phyloP scores from a whole-genome alignment of 2,329 filamentous ascomycete genomes.

The Nectriaceae sp. region DNA sequence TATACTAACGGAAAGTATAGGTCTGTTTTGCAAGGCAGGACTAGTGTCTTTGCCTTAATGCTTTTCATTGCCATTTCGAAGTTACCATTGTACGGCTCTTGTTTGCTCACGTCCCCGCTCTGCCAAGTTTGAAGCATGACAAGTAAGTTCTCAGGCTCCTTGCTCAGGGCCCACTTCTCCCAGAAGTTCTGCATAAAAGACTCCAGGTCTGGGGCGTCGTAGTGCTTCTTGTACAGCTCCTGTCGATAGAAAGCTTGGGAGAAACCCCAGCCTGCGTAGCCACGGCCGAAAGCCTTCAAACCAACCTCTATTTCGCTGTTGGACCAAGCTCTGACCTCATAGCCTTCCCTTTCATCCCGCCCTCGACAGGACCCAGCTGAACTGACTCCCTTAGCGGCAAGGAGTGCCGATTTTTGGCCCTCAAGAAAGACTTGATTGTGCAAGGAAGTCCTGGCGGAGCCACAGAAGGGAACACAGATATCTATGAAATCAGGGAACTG shows the following conservation, averaged over 20 bases:
- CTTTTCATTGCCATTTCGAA: constrained; percentile 65
- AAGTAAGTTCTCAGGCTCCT: constrained; percentile 75
- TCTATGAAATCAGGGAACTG: constrained; percentile 51
- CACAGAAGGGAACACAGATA: constrained; percentile 50
- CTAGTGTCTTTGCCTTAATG: constrained; percentile 72
- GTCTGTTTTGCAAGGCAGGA: constrained; percentile 73
- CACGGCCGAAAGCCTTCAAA: constrained; percentile 71
- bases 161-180: constrained; percentile 72
- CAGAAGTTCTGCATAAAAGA: constrained; percentile 76
- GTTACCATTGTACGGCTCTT: constrained; percentile 67
- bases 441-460: constrained; percentile 49
- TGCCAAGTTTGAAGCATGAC: constrained; percentile 82
- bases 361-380: constrained; percentile 52
- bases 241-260: constrained; percentile 78
- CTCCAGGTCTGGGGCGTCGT: constrained; percentile 69
- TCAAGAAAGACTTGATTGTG: constrained; percentile 60
- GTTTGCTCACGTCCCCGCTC: constrained; percentile 67
- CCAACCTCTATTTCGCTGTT: constrained; percentile 45
- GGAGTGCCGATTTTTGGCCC: constrained; percentile 50
- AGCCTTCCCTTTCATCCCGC: constrained; percentile 18
- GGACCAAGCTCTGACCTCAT: constrained; percentile 28
- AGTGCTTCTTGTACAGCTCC: constrained; percentile 62
- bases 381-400: constrained; percentile 40
- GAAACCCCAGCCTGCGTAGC: constrained; percentile 82
- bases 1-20: constrained; percentile 67